A percentile compares a stretch with the other conserved stretches of the same genome.
Conservation (phyloP, 768 basidiomycete species). For the Leccinum uliginosum region DNA sequence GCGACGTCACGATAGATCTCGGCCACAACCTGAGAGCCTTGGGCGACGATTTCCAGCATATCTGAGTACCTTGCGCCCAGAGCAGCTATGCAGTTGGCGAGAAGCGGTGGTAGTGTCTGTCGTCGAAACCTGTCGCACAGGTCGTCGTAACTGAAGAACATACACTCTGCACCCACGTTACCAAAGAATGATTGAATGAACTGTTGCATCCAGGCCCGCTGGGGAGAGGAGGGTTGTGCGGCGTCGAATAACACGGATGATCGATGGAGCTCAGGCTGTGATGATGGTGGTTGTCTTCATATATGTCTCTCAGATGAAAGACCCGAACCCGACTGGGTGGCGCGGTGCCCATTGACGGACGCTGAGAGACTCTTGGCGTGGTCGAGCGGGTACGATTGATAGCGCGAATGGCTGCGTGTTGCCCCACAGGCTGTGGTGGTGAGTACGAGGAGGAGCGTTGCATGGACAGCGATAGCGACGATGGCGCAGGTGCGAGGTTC, state of each 20-base stretch:
- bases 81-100: slow-evolving; percentile 60
- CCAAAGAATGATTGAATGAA: slow-evolving; percentile 73
- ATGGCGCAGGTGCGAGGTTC: neutral
- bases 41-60: slow-evolving; percentile 51
- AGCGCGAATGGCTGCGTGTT: slow-evolving; percentile 17
- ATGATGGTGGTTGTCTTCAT: slow-evolving; percentile 12
- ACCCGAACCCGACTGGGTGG: slow-evolving; percentile 15
- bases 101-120: slow-evolving; percentile 45
- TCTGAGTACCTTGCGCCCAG: slow-evolving; percentile 62
- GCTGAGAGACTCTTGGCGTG: slow-evolving; percentile 14
- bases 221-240: slow-evolving; percentile 58
- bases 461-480: slow-evolving; percentile 9
- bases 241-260: slow-evolving; percentile 56
- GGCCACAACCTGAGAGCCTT: slow-evolving; percentile 59
- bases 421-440: slow-evolving; percentile 20
- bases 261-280: slow-evolving; percentile 16
- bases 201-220: slow-evolving; percentile 63
- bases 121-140: slow-evolving; percentile 58
- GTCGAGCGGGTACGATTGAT: slow-evolving; percentile 28
- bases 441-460: slow-evolving; percentile 31
- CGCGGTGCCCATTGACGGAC: slow-evolving; percentile 11
- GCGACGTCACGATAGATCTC: slow-evolving; percentile 67
- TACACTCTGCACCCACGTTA: slow-evolving; percentile 57
- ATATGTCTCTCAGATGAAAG: slow-evolving; percentile 17
- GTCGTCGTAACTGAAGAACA: slow-evolving; percentile 70